These are phyloP conservation scores for Hypoxylon fragiforme DNA, from an alignment of 495 filamentous ascomycete genomes.

Conservation along the genomic window DNA sequence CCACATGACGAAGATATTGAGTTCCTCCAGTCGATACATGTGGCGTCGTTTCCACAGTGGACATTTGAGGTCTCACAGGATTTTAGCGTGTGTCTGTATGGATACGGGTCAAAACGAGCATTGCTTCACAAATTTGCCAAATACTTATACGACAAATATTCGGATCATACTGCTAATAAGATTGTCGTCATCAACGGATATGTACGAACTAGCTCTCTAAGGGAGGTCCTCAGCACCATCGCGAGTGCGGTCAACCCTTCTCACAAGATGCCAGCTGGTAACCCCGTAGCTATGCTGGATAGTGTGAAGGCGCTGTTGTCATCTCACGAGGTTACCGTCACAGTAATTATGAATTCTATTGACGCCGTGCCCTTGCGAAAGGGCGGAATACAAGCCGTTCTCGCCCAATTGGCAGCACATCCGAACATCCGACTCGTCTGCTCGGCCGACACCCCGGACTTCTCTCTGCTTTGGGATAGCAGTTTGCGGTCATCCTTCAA, in stretches of 20 bases:
- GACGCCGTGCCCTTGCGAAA: constrained; percentile 78
- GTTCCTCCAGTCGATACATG: constrained; percentile 74
- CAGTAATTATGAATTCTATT: constrained; percentile 81
- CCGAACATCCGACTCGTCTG: constrained; percentile 74
- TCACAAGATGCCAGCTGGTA: constrained; percentile 46
- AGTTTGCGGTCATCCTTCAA: constrained; percentile 75
- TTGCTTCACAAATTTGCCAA: constrained; percentile 78
- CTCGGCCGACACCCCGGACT: constrained; percentile 84
- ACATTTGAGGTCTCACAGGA: constrained; percentile 84
- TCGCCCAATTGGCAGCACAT: constrained; percentile 75
- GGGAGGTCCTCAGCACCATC: constrained; percentile 77
- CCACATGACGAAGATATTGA: constrained; percentile 71
- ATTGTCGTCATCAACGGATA: constrained; percentile 93
- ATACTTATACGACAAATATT: constrained; percentile 60
- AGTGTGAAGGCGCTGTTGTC: constrained; percentile 61
- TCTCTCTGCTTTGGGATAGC: constrained; percentile 87
- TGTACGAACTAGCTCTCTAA: constrained; percentile 70
- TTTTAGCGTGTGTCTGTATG: constrained; percentile 91
- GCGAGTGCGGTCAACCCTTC: constrained; percentile 64
- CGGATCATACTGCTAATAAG: constrained; percentile 47
- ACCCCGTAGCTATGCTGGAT: constrained; percentile 44
- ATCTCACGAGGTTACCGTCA: constrained; percentile 49
- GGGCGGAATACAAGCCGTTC: constrained; percentile 66
- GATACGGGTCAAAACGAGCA: constrained; percentile 83
- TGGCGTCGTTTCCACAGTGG: constrained; percentile 87